Evolutionary conservation across 2,329 filamentous ascomycete genomes (phyloP), one percentile per base, ranked within the genome.

Genomic region (Chaetomium sp.): DNA sequence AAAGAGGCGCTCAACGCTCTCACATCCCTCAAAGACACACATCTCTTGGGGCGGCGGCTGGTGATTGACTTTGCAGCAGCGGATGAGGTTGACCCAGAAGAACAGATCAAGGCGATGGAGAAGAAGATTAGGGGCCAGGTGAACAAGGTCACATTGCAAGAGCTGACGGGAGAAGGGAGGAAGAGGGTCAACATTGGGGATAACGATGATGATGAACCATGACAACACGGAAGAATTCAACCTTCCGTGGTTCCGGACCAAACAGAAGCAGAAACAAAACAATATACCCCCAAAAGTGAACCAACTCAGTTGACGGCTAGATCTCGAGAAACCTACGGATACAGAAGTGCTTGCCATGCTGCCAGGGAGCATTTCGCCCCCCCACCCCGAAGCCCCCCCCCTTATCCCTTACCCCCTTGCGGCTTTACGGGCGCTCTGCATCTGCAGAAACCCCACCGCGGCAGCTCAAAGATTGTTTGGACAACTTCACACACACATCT

Each of bases 61-160:
- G 90, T 97, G 54, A 79, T 99, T 59, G 89, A 96, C 69, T 97
- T 91, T 74, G 92, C 91, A 41, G 86, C 90, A 66, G 88, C 87
- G 61, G 94, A 97, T 66, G 82, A 89, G 41, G 79, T 94, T 63
- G 91, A 97, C 74, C 86, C 94, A 3, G 94, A 99, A 76, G 90
- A 91, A 72, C 91, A 97, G 74, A 94, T 99, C 69, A 86, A 88
- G 70, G 92, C 90, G 76, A 96, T 99, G 87, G 89, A 95, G 74
- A 88, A 89, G 79, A 99, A 96, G 80, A 87, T 95, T 68, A 89
- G 89, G 59, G 84, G 86, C 58, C 92, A 97, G 75, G 83, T 88
- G 70, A 89, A 95, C 75, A 94, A 91, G 75, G 87, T 97, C 67
- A 88, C 89, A 65, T 77, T 96, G 67, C 90, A 95, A 74, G 86